Conservation (phyloP, 2,329 filamentous ascomycete species). For the Cladobotryum protrusum region DNA sequence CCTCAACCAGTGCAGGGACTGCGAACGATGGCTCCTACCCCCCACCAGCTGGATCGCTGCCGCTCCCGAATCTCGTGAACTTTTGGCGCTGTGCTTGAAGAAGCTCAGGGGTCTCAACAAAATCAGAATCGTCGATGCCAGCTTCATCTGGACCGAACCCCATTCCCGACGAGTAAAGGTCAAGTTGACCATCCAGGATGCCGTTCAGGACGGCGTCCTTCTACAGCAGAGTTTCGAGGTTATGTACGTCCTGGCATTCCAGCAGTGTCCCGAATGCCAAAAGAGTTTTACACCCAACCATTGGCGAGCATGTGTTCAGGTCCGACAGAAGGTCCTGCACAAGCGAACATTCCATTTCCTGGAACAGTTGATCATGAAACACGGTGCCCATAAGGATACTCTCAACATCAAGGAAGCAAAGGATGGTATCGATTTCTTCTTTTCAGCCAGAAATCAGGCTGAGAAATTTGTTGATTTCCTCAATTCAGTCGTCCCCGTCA, state of each 20-base stretch:
- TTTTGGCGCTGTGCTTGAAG: slow-evolving; percentile 84
- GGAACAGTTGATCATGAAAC: slow-evolving; percentile 93
- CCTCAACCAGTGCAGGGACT: slow-evolving; percentile 88
- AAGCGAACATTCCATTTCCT: slow-evolving; percentile 71
- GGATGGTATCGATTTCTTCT: slow-evolving; percentile 95
- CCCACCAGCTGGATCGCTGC: slow-evolving; percentile 83
- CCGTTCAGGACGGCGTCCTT: slow-evolving; percentile 55
- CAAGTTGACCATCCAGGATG: slow-evolving; percentile 86
- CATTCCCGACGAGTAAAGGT: slow-evolving; percentile 89
- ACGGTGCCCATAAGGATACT: slow-evolving; percentile 82
- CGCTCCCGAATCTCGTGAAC: slow-evolving; percentile 78
- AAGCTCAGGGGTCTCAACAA: slow-evolving; percentile 82
- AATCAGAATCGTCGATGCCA: slow-evolving; percentile 90
- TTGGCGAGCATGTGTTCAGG: slow-evolving; percentile 89
- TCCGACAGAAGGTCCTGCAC: slow-evolving; percentile 93
- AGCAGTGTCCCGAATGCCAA: slow-evolving; percentile 90
- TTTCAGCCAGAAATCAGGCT: slow-evolving; percentile 80
- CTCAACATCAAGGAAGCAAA: slow-evolving; percentile 98
- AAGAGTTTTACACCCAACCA: slow-evolving; percentile 97
- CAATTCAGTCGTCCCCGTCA: slow-evolving; percentile 70
- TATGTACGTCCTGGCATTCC: slow-evolving; percentile 80
- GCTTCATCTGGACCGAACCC: slow-evolving; percentile 97
- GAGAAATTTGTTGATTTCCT: slow-evolving; percentile 91
- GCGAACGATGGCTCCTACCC: slow-evolving; percentile 87
- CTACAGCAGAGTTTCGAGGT: slow-evolving; percentile 96